Percentiles rank a stretch among this genome's conserved stretches.
These are phyloP conservation scores for Lepidium didymum DNA, from an alignment of 345 rosid genomes.

Conservation along the genomic window DNA sequence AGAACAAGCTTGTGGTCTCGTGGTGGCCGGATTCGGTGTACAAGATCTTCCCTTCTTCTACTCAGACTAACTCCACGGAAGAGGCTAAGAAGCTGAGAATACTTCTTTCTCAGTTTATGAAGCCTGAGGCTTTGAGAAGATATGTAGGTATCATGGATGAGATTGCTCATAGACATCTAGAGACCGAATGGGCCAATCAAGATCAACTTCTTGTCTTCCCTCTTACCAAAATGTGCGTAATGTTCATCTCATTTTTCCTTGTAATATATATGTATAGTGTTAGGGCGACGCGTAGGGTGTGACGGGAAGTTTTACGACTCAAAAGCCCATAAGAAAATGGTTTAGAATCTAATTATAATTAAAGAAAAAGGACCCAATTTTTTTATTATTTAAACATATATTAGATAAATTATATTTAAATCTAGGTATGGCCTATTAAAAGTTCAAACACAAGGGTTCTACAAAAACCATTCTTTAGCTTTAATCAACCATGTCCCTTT, in stretches of 20 bases:
- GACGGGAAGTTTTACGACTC: no score
- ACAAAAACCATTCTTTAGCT: no score
- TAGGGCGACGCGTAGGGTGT: no score
- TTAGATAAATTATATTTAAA: no score
- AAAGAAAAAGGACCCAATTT: no score
- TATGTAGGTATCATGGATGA: conserved; percentile 31
- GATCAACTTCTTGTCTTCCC: conserved; percentile 25
- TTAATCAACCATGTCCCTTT: no score
- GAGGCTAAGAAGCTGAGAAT: conserved; percentile 32
- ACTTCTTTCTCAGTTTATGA: conserved; percentile 31
- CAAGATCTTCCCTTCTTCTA: conserved; percentile 37
- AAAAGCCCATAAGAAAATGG: no score
- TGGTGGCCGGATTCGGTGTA: conserved; percentile 46
- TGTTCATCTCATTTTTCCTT: not conserved
- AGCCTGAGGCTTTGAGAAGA: conserved; percentile 34
- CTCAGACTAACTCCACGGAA: conserved; percentile 21
- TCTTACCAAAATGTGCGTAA: conserved; percentile 24
- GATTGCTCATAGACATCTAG: conserved; percentile 27
- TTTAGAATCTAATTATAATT: no score
- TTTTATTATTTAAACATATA: no score
- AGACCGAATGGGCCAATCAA: conserved; percentile 27
- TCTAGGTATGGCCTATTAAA: no score
- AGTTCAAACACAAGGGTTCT: no score
- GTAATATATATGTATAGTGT: no score
- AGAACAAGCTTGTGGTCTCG: conserved; percentile 30